These are phyloP conservation scores for Alternaria sp. DNA, from an alignment of 2,329 filamentous ascomycete genomes.

Conservation along the genomic window DNA sequence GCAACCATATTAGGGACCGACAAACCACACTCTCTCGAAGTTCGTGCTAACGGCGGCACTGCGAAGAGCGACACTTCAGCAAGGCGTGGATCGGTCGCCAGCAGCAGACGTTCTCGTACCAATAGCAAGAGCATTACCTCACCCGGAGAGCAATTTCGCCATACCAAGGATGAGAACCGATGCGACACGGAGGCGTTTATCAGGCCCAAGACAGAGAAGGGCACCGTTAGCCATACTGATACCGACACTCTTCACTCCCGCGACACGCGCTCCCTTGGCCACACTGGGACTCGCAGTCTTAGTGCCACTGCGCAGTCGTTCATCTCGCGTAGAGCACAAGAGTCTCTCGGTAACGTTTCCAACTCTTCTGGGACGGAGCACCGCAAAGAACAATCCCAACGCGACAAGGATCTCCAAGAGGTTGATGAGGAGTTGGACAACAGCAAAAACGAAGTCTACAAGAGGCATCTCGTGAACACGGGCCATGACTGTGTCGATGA, in stretches of 20 bases:
- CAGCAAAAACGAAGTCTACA: not conserved
- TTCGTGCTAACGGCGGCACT: constrained; percentile 41
- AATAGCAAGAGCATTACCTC: constrained; percentile 19
- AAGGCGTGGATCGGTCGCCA: not conserved
- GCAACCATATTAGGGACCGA: constrained; percentile 46
- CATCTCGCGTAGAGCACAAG: constrained; percentile 11
- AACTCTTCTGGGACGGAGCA: constrained; percentile 16
- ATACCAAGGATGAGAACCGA: constrained; percentile 43
- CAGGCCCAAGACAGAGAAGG: constrained; percentile 42
- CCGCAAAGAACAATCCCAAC: constrained; percentile 13
- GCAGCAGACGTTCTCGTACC: constrained; percentile 10
- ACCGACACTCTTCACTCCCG: constrained; percentile 39
- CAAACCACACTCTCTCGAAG: constrained; percentile 41
- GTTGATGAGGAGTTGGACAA: not conserved
- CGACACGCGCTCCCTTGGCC: constrained; percentile 37
- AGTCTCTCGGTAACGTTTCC: constrained; percentile 25
- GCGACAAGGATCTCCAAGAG: not conserved
- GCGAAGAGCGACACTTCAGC: constrained; percentile 34
- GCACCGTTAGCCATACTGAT: constrained; percentile 46
- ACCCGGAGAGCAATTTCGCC: constrained; percentile 38
- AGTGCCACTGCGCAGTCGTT: constrained; percentile 38
- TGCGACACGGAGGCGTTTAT: constrained; percentile 37
- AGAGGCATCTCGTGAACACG: not conserved
- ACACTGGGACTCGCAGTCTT: constrained; percentile 34
- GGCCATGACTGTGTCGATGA: not conserved